Evolutionary conservation across 2,329 filamentous ascomycete species (phyloP).

Genomic region (Aureobasidium sp.): DNA sequence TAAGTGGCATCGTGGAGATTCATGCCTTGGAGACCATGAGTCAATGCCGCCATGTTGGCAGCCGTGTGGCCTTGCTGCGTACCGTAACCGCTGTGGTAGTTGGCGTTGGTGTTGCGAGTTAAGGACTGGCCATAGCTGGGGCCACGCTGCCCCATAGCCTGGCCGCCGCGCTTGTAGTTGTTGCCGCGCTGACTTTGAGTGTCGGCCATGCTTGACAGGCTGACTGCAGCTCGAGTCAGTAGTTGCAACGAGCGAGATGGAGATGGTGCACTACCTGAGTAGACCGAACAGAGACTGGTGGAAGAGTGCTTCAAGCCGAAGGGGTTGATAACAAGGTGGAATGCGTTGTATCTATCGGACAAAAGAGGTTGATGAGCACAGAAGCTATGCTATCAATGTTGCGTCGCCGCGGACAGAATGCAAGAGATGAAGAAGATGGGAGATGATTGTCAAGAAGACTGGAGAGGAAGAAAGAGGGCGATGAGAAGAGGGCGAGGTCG

Average conservation of each 20-base stretch:
- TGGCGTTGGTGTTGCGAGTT: constrained; percentile 23
- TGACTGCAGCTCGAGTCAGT: constrained; percentile 15
- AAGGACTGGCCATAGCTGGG: constrained; percentile 20
- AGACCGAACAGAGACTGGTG: background rate
- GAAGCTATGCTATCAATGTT: constrained; percentile 27
- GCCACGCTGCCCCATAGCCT: constrained; percentile 23
- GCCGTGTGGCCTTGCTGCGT: constrained; percentile 25
- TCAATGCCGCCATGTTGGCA: constrained; percentile 27
- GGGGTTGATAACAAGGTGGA: constrained; percentile 10
- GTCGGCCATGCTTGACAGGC: constrained; percentile 26
- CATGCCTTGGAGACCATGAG: constrained; percentile 34
- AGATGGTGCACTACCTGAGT: background rate
- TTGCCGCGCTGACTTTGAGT: constrained; percentile 25
- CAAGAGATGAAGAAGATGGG: constrained; percentile 29
- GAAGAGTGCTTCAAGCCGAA: background rate
- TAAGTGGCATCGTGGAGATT: constrained; percentile 28
- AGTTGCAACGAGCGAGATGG: background rate
- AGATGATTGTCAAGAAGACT: constrained; percentile 18
- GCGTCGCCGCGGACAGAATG: constrained; percentile 26
- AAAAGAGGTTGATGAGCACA: constrained; percentile 26
- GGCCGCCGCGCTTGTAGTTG: constrained; percentile 2
- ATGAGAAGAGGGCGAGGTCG: background rate
- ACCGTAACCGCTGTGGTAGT: constrained; percentile 26
- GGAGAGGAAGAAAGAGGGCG: constrained; percentile 14
- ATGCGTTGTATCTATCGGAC: constrained; percentile 11